Conservation (phyloP, 2,329 filamentous ascomycete genomes). For the Ophiostoma novo-ulmi region DNA sequence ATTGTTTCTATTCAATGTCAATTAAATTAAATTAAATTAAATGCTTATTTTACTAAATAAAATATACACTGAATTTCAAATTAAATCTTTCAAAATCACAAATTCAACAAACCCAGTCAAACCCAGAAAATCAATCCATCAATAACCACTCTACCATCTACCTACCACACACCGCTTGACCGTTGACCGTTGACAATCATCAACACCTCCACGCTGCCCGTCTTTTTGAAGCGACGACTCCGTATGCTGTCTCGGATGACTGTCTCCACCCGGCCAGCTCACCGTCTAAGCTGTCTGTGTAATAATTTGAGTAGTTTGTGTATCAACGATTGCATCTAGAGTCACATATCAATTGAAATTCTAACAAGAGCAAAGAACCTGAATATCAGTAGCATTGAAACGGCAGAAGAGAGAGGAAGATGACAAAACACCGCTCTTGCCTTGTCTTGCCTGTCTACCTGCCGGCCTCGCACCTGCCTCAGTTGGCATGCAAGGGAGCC, state of each 20-base stretch:
- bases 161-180: background rate
- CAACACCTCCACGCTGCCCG: background rate
- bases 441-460: too few species aligned
- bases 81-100: too few species aligned
- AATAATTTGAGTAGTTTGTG: too few species aligned
- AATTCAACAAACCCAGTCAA: too few species aligned
- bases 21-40: too few species aligned
- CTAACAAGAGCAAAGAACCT: background rate
- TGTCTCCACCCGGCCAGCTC: slow-evolving; percentile 5
- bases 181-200: background rate
- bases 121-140: too few species aligned
- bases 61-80: too few species aligned
- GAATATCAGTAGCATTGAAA: background rate
- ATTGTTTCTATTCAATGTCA: background rate
- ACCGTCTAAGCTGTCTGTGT: background rate
- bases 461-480: background rate
- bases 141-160: background rate
- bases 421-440: background rate
- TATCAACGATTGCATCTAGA: too few species aligned
- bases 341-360: too few species aligned
- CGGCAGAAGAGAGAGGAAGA: background rate
- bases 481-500: slow-evolving; percentile 3
- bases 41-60: too few species aligned
- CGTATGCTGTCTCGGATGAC: slow-evolving; percentile 5
- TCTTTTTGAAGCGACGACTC: background rate